Conservation (phyloP, 805 yeast species). For the Candida yuanshanica region DNA sequence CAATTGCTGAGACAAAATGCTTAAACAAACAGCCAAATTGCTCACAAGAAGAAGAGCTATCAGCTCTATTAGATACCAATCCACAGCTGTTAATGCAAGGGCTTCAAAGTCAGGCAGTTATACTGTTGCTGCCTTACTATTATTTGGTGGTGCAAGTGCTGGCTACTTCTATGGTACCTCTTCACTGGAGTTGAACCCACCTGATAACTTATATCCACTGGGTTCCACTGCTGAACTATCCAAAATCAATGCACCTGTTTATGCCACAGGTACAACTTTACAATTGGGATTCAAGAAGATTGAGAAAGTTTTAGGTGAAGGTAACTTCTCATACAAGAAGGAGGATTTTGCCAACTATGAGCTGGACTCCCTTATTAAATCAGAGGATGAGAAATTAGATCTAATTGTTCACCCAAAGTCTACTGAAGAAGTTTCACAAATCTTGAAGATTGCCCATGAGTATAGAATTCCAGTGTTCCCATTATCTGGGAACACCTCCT, state of each 20-base stretch:
- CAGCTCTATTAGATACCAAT: conserved; percentile 3
- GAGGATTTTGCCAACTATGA: conserved; percentile 10
- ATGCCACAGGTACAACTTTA: conserved; percentile 10
- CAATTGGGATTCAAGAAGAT: conserved; percentile 8
- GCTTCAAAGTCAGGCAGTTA: not conserved
- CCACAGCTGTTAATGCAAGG: conserved; percentile 1
- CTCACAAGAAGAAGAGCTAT: not conserved
- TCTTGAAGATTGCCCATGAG: conserved; percentile 56
- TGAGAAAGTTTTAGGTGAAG: conserved; percentile 8
- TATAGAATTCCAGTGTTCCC: conserved; percentile 66
- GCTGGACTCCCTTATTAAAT: conserved; percentile 2
- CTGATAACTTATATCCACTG: conserved; percentile 3
- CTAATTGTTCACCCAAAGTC: conserved; percentile 55
- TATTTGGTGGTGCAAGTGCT: conserved; percentile 6
- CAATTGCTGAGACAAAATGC: not conserved
- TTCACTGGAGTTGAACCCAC: conserved; percentile 1
- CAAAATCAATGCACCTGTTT: conserved; percentile 3
- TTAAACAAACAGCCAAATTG: not conserved
- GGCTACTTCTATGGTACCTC: conserved; percentile 8
- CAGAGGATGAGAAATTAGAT: conserved; percentile 38
- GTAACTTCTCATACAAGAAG: conserved; percentile 7
- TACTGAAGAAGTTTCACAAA: conserved; percentile 59
- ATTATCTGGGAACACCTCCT: conserved; percentile 68
- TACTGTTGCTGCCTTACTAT: conserved; percentile 1
- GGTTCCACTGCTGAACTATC: conserved; percentile 4